phyloP scores from a whole-genome alignment of 345 rosid species.

The Microcos paniculata region DNA sequence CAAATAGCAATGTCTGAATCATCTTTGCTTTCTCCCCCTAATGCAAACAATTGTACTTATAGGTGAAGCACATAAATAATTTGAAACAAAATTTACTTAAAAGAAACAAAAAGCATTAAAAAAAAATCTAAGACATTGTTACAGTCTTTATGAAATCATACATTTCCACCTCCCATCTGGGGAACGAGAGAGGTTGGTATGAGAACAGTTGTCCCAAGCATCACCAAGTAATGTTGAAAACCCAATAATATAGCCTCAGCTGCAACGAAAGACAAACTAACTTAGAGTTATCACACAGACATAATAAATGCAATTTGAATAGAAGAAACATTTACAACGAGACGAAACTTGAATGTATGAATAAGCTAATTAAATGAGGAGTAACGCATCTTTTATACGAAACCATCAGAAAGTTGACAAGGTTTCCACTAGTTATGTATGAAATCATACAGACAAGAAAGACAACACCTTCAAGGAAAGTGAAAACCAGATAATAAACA shows the following conservation, averaged over 20 bases:
- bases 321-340: too few species aligned
- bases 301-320: constrained; percentile 2
- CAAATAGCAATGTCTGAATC: constrained; percentile 89
- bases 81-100: not conserved
- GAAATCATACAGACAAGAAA: not conserved
- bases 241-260: constrained; percentile 96
- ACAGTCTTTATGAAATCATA: constrained; percentile 31
- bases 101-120: constrained; percentile 15
- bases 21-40: constrained; percentile 94
- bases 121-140: constrained; percentile 12
- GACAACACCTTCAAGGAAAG: not conserved
- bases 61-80: not conserved
- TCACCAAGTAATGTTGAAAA: constrained; percentile 93
- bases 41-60: not conserved
- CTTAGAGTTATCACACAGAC: not conserved
- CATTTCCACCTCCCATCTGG: constrained; percentile 98
- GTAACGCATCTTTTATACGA: not conserved
- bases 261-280: constrained; percentile 35
- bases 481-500: not conserved
- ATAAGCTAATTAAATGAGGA: not conserved
- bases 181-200: constrained; percentile 81
- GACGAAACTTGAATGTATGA: not conserved
- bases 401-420: not conserved
- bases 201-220: constrained; percentile 95
- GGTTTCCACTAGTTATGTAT: not conserved